A percentile compares a stretch with the other conserved stretches of the same genome.
Evolutionary conservation across 352 stramenopile genomes (phyloP).

Genomic region (Plasmopara halstedii): DNA sequence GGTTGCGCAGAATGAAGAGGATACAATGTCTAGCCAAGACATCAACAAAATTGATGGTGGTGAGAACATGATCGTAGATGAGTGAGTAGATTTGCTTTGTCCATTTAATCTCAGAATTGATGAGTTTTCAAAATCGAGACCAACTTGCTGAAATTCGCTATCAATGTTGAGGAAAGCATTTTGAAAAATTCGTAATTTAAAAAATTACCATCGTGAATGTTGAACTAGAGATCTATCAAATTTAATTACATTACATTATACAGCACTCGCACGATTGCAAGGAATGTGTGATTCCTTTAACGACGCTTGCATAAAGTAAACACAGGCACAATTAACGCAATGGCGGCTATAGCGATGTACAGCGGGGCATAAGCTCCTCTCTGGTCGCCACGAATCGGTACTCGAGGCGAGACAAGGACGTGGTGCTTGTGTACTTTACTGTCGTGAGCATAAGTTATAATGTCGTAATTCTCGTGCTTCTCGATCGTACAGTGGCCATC

Average conservation of each 20-base stretch:
- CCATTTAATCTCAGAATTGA: too few species aligned
- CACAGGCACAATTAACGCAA: constrained; percentile 15
- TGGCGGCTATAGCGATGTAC: constrained; percentile 15
- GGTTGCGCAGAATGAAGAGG: constrained; percentile 36
- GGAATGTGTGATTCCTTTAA: constrained; percentile 2
- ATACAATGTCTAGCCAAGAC: constrained; percentile 13
- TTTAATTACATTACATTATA: background rate
- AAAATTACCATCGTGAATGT: background rate
- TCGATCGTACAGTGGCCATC: constrained; percentile 25
- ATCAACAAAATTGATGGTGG: constrained; percentile 28
- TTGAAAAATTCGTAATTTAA: background rate
- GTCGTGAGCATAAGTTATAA: constrained; percentile 32
- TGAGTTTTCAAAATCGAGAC: too few species aligned
- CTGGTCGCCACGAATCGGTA: constrained; percentile 2
- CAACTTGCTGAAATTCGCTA: too few species aligned
- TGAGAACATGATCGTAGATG: constrained; percentile 49
- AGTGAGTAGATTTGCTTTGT: constrained; percentile 5
- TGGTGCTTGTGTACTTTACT: constrained; percentile 18
- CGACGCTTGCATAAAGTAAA: constrained; percentile 20
- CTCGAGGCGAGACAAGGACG: constrained; percentile 16
- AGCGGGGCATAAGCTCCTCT: constrained; percentile 14
- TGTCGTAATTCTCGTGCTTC: constrained; percentile 32
- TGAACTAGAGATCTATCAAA: background rate
- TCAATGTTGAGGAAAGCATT: constrained; percentile 5
- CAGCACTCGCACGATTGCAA: background rate